phyloP scores from a whole-genome alignment of 306 rosid genomes.

The Sesbania bispinosa region DNA sequence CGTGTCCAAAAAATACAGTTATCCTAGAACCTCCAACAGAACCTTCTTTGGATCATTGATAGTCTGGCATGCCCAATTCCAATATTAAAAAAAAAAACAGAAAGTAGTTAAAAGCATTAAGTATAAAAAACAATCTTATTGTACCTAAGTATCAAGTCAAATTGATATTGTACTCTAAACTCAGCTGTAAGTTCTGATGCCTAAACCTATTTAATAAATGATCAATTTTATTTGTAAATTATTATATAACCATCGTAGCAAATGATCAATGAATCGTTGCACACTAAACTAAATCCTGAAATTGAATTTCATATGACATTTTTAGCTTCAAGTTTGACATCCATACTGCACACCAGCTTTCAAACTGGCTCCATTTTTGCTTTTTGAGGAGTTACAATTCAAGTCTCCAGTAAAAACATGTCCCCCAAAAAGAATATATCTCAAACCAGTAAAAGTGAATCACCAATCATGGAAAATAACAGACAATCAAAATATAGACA shows the following conservation, averaged over 20 bases:
- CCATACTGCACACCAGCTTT: neutral
- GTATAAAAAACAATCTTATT: neutral
- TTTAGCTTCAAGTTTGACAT: neutral
- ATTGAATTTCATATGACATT: neutral
- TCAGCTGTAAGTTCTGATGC: neutral
- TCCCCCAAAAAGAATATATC: no score
- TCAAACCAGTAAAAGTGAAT: no score
- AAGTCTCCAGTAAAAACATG: no score
- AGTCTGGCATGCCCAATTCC: neutral
- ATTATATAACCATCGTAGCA: neutral
- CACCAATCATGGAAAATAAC: conserved; percentile 14
- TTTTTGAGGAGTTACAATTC: neutral
- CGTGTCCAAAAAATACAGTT: conserved; percentile 1
- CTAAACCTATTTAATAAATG: neutral
- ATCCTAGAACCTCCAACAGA: neutral
- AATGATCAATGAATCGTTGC: neutral
- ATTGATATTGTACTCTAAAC: neutral
- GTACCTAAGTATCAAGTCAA: neutral
- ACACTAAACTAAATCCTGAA: neutral
- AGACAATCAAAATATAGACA: neutral
- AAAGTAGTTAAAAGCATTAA: neutral
- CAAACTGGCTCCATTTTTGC: neutral
- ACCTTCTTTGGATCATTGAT: neutral
- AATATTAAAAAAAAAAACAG: neutral
- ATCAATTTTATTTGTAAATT: conserved; percentile 6